Evolutionary conservation across 2,329 filamentous ascomycete genomes (phyloP), one percentile per base, ranked within the genome.

Genomic region (Metarhizium robertsii): DNA sequence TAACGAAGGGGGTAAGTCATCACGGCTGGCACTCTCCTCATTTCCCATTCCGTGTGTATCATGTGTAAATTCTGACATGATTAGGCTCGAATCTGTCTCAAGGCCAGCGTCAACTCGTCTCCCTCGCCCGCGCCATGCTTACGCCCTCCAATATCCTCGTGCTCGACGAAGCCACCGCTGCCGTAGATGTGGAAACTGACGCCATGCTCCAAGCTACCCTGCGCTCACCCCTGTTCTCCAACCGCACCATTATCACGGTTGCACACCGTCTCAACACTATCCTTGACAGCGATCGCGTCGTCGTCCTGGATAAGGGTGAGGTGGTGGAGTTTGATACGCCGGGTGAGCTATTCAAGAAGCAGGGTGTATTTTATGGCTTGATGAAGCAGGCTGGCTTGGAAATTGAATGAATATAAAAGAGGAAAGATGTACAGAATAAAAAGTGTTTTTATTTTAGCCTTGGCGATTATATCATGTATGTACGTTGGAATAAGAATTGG

Each of bases 201-300:
- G 81, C 81, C 54, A 75, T 86, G 73, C 73, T 87, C 54, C 84
- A 87, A 72, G 72, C 73, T 50, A 87, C 84, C 30, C 74, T 86
- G 55, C 79, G 84, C 38, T 80, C 80, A 40, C 79, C 81, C 25
- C 69, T 86, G 16, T 99, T 99, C 74, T 80, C 86, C 59, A 90
- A 96, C 71, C 85, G 90, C 54, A 99, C 94, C 42, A 97, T 99
- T 71, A 95, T 99, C 71, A 99, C 94, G 1, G 96, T 99, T 65
- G 94, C 94, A 30, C 94, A 99, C 75, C 86, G 94, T 55, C 95
- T 99, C 75, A 97, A 97, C 75, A 99, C 94, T 11, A 97, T 99
- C 65, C 80, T 99, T 34, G 84, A 87, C 69, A 83, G 80, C 58
- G 92, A 99, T 73, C 84, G 92, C 52, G 94, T 99, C 59, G 86